A percentile compares a stretch with the other conserved stretches of the same genome.
phyloP scores from a whole-genome alignment of 768 basidiomycete species.

The Mycena capillaripes region DNA sequence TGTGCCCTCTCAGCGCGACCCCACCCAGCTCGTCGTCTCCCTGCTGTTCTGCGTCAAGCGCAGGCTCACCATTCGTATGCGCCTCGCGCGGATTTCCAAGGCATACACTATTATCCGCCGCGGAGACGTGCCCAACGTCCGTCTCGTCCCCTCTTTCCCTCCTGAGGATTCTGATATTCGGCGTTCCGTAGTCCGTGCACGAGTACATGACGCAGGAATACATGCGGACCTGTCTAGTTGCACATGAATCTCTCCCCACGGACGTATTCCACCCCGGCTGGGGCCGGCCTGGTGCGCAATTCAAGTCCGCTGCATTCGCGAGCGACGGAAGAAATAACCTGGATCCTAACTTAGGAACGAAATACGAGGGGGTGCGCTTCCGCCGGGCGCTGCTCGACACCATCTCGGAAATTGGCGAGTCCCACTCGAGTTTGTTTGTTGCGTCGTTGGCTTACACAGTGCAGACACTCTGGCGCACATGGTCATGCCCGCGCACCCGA shows the following conservation, averaged over 20 bases:
- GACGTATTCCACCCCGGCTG: slow-evolving; percentile 79
- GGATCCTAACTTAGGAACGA: slow-evolving; percentile 58
- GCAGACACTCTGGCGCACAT: slow-evolving; percentile 78
- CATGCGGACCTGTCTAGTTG: slow-evolving; percentile 78
- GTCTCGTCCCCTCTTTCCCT: slow-evolving; percentile 20
- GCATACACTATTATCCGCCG: slow-evolving; percentile 64
- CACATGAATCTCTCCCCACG: slow-evolving; percentile 79
- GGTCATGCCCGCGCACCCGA: slow-evolving; percentile 81
- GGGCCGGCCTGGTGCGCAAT: slow-evolving; percentile 73
- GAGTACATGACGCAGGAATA: slow-evolving; percentile 82
- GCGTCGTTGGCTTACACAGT: not conserved
- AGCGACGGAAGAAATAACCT: no score
- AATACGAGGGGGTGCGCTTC: slow-evolving; percentile 73
- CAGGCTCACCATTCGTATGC: slow-evolving; percentile 73
- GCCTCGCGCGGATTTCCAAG: slow-evolving; percentile 78
- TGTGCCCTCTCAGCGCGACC: not conserved
- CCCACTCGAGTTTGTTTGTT: not conserved
- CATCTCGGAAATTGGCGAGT: slow-evolving; percentile 76
- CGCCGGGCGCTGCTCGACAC: slow-evolving; percentile 80
- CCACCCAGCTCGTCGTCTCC: slow-evolving; percentile 72
- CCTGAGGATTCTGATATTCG: not conserved
- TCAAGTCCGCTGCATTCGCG: not conserved
- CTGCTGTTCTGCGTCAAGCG: slow-evolving; percentile 77
- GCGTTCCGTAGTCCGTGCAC: slow-evolving; percentile 65
- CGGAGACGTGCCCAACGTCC: slow-evolving; percentile 73